Evolutionary conservation across 768 basidiomycete species (phyloP).

Genomic region (Termitomyces sp.): DNA sequence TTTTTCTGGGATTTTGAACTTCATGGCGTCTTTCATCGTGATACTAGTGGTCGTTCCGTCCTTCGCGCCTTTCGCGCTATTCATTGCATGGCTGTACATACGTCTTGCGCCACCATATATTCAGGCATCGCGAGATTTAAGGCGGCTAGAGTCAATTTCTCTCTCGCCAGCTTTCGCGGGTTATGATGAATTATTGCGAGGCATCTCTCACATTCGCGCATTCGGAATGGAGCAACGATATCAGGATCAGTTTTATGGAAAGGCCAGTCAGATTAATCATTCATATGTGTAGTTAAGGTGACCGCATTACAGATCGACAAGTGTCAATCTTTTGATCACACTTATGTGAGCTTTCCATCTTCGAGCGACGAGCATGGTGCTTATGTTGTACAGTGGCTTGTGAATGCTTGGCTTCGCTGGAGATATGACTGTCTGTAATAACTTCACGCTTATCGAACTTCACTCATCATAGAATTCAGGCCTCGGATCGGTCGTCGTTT

Average conservation of each 20-base stretch:
- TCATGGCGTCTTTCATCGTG: slow-evolving; percentile 57
- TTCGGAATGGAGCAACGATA: slow-evolving; percentile 69
- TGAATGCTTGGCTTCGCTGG: slow-evolving; percentile 66
- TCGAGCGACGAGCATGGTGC: slow-evolving; percentile 5
- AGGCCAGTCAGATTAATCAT: slow-evolving; percentile 26
- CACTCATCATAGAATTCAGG: slow-evolving; percentile 25
- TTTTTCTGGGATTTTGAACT: slow-evolving; percentile 53
- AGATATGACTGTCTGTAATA: slow-evolving; percentile 59
- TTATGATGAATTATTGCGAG: slow-evolving; percentile 65
- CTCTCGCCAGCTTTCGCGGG: slow-evolving; percentile 70
- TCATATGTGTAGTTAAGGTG: slow-evolving; percentile 26
- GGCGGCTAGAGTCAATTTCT: slow-evolving; percentile 60
- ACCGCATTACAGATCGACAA: slow-evolving; percentile 42
- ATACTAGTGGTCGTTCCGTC: slow-evolving; percentile 58
- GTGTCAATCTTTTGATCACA: slow-evolving; percentile 69
- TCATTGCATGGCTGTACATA: slow-evolving; percentile 67
- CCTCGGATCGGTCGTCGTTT: slow-evolving; percentile 68
- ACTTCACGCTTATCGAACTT: neutral
- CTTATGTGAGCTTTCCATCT: slow-evolving; percentile 45
- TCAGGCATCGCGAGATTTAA: slow-evolving; percentile 58
- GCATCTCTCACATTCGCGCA: slow-evolving; percentile 63
- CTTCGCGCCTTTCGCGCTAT: slow-evolving; percentile 60
- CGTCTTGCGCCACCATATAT: slow-evolving; percentile 59
- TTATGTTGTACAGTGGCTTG: slow-evolving; percentile 47
- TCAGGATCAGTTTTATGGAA: slow-evolving; percentile 55